These are phyloP conservation scores for Salix caprea DNA, from an alignment of 345 rosid genomes.

Conservation along the genomic window DNA sequence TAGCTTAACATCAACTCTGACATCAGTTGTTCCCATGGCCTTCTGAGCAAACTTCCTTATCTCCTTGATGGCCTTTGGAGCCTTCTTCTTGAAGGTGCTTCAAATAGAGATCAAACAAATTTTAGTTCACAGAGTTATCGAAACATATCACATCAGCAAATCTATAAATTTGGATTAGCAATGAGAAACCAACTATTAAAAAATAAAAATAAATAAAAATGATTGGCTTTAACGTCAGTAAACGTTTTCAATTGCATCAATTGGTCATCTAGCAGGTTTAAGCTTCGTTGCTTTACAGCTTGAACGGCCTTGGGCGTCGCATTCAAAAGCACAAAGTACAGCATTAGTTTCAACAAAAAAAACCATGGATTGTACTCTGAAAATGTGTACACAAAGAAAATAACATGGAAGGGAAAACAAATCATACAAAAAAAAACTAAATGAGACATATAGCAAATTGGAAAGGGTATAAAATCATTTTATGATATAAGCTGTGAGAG, in stretches of 20 bases:
- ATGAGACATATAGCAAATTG: neutral
- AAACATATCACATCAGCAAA: neutral
- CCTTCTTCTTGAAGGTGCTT: conserved; percentile 90
- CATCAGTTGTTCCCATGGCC: conserved; percentile 65
- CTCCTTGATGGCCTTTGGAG: conserved; percentile 81
- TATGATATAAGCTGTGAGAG: neutral
- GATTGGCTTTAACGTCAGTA: neutral
- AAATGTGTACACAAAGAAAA: neutral
- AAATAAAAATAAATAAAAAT: no score
- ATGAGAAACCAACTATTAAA: no score
- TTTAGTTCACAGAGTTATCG: neutral
- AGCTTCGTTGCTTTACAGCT: neutral
- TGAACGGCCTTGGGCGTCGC: no score
- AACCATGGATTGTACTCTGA: no score
- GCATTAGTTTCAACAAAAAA: no score
- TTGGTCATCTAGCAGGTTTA: neutral
- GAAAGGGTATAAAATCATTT: neutral
- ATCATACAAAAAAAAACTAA: neutral
- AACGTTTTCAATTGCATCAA: neutral
- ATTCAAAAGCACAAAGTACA: no score
- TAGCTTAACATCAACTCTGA: conserved; percentile 74
- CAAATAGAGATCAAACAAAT: neutral
- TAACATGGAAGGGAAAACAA: neutral
- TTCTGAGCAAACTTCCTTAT: conserved; percentile 76
- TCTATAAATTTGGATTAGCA: no score